phyloP scores from a whole-genome alignment of 345 rosid species.

The Salix exigua region DNA sequence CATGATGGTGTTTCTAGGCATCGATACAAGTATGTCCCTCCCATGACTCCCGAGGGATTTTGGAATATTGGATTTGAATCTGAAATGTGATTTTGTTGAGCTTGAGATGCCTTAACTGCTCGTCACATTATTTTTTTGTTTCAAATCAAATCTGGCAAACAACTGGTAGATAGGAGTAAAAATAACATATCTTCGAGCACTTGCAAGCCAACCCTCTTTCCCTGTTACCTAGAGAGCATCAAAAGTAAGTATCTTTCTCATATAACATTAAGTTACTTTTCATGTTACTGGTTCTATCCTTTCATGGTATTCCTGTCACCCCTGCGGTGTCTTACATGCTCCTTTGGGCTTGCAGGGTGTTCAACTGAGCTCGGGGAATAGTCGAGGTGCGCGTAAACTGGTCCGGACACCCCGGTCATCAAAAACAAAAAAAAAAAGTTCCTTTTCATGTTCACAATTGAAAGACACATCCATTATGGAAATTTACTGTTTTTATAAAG shows the following conservation, averaged over 20 bases:
- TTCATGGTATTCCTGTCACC: too few relatives aligned
- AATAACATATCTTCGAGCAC: neutral
- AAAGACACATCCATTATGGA: neutral
- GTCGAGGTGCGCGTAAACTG: too few relatives aligned
- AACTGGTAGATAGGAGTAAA: neutral
- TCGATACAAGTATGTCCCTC: constrained; percentile 78
- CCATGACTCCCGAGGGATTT: constrained; percentile 90
- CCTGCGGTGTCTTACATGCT: too few relatives aligned
- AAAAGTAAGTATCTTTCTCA: neutral
- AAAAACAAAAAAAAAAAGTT: too few relatives aligned
- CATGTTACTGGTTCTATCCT: too few relatives aligned
- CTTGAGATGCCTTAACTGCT: neutral
- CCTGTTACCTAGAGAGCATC: neutral
- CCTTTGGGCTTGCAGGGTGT: too few relatives aligned
- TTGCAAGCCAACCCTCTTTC: neutral
- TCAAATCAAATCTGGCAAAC: neutral
- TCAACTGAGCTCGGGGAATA: too few relatives aligned
- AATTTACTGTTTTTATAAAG: neutral
- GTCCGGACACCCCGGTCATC: too few relatives aligned
- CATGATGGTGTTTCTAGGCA: constrained; percentile 91
- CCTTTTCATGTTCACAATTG: neutral
- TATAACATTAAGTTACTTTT: neutral
- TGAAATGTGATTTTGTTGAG: constrained; percentile 53
- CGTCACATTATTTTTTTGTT: neutral
- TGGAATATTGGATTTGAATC: constrained; percentile 97